Percentiles rank a stretch among this genome's conserved stretches.
These are phyloP conservation scores for Lactarius tabidus DNA, from an alignment of 768 basidiomycete species.

Conservation along the genomic window DNA sequence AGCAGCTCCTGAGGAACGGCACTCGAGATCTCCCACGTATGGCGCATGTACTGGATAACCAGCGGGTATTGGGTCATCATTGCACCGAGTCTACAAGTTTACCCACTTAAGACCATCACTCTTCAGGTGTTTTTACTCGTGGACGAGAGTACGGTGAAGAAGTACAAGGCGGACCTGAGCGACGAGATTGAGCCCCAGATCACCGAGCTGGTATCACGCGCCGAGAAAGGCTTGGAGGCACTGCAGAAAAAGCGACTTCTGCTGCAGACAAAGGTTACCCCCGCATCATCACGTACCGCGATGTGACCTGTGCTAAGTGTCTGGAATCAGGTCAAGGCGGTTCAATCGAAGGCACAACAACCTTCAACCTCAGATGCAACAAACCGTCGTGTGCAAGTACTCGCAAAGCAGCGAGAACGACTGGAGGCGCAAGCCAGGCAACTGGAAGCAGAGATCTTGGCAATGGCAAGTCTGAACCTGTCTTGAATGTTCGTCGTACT, in stretches of 20 bases:
- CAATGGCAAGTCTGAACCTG: conserved; percentile 40
- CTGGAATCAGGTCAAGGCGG: conserved; percentile 46
- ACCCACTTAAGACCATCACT: neutral
- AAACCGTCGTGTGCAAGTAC: conserved; percentile 56
- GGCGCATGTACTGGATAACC: conserved; percentile 59
- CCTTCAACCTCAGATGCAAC: conserved; percentile 46
- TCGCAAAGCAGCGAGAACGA: conserved; percentile 61
- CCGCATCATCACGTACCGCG: neutral
- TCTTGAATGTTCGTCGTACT: neutral
- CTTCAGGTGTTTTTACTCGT: conserved; percentile 71
- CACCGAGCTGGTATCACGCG: conserved; percentile 64
- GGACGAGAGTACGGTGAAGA: conserved; percentile 65
- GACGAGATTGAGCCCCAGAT: conserved; percentile 83
- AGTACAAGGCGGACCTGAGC: conserved; percentile 69
- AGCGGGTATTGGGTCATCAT: conserved; percentile 48
- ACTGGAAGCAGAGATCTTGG: conserved; percentile 59
- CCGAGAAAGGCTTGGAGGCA: conserved; percentile 61
- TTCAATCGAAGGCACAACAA: conserved; percentile 40
- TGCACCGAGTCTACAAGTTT: neutral
- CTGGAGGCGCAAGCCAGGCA: conserved; percentile 59
- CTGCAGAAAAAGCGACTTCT: conserved; percentile 59
- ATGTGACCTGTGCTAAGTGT: neutral
- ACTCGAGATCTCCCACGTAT: conserved; percentile 71
- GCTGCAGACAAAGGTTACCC: conserved; percentile 59
- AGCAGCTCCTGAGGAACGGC: conserved; percentile 62